Evolutionary conservation across 148 eudicot genomes (phyloP), one percentile per base, ranked within the genome.

Genomic region (Dysphania ambrosioides): DNA sequence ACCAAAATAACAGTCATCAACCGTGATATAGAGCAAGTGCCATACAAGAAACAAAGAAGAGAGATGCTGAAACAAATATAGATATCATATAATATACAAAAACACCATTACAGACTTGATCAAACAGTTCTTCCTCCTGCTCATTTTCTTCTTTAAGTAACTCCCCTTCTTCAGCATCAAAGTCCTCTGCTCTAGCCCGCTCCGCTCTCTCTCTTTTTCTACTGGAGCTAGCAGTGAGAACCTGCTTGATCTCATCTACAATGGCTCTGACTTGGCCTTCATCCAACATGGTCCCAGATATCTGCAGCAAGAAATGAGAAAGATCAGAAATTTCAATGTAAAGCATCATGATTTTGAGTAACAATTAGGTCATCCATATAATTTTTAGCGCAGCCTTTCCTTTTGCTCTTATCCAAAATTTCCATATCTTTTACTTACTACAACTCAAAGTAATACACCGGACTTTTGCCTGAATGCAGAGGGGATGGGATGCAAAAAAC

Each of bases 151-250:
- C 98, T 60, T 73, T 88, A 19, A 92, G 89, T 80, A 95, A 64
- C 80, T 92, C 97, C 40, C 93, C 92, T 83, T 95, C 98, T 85
- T 95, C 98, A 18, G 97, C 97, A 85, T 95, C 98, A 75, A 95
- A 95, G 73, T 95, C 98, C 86, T 95, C 98, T 40, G 98, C 97
- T 76, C 89, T 90, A 71, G 93, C 87, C 79, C 98, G 92, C 79
- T 95, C 96, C 2, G 88, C 87, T 78, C 98, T 78, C 72, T 90
- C 96, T 67, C 84, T 73, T 76, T 88, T 92, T 80, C 98, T 88
- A 80, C 89, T 88, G 79, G 97, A 88, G 82, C 98, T 95, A 31
- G 98, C 98, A 74, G 97, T 92, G 58, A 95, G 87, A 32, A 90
- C 97, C 80, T 87, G 96, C 73, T 95, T 95, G 29, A 95, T 85